Evolutionary conservation across 805 yeast species (phyloP).

Genomic region (Brettanomyces sp.): DNA sequence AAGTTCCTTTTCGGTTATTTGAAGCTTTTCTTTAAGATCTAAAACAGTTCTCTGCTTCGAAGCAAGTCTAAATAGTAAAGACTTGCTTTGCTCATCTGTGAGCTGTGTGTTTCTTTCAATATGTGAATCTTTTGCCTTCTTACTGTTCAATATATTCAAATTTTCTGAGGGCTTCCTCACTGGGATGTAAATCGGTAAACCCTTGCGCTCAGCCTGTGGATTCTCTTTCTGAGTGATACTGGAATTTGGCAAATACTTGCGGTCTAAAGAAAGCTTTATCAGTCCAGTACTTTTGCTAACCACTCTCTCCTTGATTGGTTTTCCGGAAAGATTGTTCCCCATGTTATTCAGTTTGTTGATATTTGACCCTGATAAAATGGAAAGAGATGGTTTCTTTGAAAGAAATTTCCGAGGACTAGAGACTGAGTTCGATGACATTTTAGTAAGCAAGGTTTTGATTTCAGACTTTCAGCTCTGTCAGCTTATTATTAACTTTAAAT

Average conservation of each 20-base stretch:
- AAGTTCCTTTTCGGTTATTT: constrained; percentile 30
- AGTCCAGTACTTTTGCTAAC: constrained; percentile 44
- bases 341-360: constrained; percentile 15
- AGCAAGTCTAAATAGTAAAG: constrained; percentile 32
- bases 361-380: constrained; percentile 21
- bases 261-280: constrained; percentile 31
- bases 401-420: neutral
- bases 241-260: neutral
- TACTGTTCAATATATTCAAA: no score
- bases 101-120: neutral
- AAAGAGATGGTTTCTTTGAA: constrained; percentile 24
- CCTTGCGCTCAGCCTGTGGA: constrained; percentile 8
- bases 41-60: constrained; percentile 43
- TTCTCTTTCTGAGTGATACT: neutral
- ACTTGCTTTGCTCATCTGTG: constrained; percentile 1
- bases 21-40: constrained; percentile 39
- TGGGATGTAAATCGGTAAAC: constrained; percentile 29
- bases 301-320: constrained; percentile 29
- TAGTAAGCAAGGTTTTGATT: no score
- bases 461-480: no score
- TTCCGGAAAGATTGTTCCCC: constrained; percentile 5
- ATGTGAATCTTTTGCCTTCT: neutral
- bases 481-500: no score
- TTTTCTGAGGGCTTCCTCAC: constrained; percentile 10
- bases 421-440: no score